Conservation (phyloP, 345 rosid genomes). For the Eucalyptus grandis region DNA sequence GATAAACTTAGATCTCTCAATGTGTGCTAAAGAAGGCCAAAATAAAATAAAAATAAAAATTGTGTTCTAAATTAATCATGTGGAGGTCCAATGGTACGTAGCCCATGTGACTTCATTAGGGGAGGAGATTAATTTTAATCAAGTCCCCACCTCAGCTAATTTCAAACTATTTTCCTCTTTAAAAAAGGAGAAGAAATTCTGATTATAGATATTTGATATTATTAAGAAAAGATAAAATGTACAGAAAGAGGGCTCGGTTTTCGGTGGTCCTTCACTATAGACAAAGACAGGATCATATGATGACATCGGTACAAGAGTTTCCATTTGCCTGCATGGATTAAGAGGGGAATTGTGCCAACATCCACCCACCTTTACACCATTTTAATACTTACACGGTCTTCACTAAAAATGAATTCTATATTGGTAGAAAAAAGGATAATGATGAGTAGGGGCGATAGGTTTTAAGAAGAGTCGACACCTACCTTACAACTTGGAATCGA, state of each 20-base stretch:
- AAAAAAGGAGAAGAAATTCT: background rate
- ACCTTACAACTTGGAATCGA: background rate
- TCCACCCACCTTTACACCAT: background rate
- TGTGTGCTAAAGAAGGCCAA: background rate
- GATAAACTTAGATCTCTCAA: background rate
- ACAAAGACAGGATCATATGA: background rate
- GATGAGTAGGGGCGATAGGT: background rate
- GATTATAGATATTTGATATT: background rate
- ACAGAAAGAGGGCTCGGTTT: background rate
- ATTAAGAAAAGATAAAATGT: background rate
- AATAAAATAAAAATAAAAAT: background rate
- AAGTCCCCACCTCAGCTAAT: background rate
- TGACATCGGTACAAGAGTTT: background rate
- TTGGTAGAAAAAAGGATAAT: background rate
- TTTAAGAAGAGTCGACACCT: background rate
- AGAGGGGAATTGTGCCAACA: background rate
- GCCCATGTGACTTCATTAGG: slow-evolving; percentile 48
- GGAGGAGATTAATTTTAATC: background rate
- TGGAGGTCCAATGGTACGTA: slow-evolving; percentile 28
- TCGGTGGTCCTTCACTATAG: background rate
- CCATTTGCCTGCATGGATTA: background rate
- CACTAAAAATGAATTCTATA: background rate
- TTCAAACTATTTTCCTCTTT: background rate
- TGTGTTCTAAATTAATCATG: slow-evolving; percentile 1
- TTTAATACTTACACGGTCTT: background rate